A percentile compares a stretch with the other conserved stretches of the same genome.
Conservation (phyloP, 768 basidiomycete species). For the Kwoniella mangroviensis region DNA sequence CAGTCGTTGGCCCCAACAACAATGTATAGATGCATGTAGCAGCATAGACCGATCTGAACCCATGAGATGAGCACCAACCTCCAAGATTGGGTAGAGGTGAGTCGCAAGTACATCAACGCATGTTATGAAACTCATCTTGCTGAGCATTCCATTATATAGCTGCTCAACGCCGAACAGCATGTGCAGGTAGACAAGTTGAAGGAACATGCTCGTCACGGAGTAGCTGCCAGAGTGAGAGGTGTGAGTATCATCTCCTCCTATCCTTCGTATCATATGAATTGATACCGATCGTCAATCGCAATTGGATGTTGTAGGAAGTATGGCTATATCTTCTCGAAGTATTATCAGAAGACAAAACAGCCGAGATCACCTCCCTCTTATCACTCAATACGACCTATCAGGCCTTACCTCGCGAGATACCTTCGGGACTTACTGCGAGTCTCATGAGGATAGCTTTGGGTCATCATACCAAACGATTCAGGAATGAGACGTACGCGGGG, state of each 20-base stretch:
- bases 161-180: conserved; percentile 52
- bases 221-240: conserved; percentile 44
- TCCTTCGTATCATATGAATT: not conserved
- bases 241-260: conserved; percentile 27
- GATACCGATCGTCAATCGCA: not conserved
- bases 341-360: conserved; percentile 44
- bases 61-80: conserved; percentile 47
- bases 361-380: conserved; percentile 44
- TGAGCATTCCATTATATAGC: conserved; percentile 18
- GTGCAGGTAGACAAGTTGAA: conserved; percentile 48
- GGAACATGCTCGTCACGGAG: conserved; percentile 50
- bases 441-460: conserved; percentile 43
- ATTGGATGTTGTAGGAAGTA: conserved; percentile 40
- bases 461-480: conserved; percentile 50
- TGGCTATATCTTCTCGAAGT: conserved; percentile 53
- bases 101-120: not conserved
- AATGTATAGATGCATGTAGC: not conserved
- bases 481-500: conserved; percentile 50
- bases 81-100: conserved; percentile 52
- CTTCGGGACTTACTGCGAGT: conserved; percentile 31
- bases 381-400: conserved; percentile 39
- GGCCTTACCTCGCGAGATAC: conserved; percentile 32
- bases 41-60: too few relatives aligned
- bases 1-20: too few relatives aligned
- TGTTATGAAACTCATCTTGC: not conserved